phyloP scores from a whole-genome alignment of 2,329 filamentous ascomycete genomes.

The Fusarium redolens region DNA sequence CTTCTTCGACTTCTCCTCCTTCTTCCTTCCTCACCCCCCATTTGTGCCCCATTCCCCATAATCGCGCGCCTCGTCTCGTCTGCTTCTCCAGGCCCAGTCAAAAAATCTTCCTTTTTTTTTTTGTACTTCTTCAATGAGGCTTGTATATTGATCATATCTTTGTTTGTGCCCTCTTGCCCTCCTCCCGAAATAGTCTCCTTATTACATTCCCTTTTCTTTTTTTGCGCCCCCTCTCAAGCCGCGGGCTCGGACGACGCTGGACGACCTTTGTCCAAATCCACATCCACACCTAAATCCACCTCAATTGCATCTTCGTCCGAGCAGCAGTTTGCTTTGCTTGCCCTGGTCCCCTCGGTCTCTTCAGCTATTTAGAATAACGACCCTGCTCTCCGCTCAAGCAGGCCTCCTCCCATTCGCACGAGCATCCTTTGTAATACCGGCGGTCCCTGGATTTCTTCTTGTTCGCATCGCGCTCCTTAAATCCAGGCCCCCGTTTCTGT shows the following conservation, averaged over 20 bases:
- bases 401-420: constrained; percentile 41
- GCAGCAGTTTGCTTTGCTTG: constrained; percentile 40
- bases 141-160: constrained; percentile 53
- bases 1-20: constrained; percentile 37
- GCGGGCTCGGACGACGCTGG: constrained; percentile 47
- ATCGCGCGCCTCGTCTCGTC: constrained; percentile 41
- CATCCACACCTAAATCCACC: constrained; percentile 32
- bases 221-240: constrained; percentile 40
- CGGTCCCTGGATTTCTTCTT: constrained; percentile 46
- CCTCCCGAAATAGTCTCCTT: constrained; percentile 29
- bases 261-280: constrained; percentile 38
- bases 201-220: constrained; percentile 38
- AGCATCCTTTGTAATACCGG: constrained; percentile 52
- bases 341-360: constrained; percentile 27
- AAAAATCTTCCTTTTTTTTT: constrained; percentile 40
- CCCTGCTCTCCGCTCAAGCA: constrained; percentile 36
- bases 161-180: constrained; percentile 43
- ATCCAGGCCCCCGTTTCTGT: constrained; percentile 38
- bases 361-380: constrained; percentile 30
- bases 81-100: constrained; percentile 46
- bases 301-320: constrained; percentile 41
- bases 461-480: constrained; percentile 46
- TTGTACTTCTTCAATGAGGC: constrained; percentile 48
- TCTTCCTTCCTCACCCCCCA: constrained; percentile 39
- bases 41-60: constrained; percentile 41